Conservation (phyloP, 1,284 basidiomycete species). For the Athelia sp. region DNA sequence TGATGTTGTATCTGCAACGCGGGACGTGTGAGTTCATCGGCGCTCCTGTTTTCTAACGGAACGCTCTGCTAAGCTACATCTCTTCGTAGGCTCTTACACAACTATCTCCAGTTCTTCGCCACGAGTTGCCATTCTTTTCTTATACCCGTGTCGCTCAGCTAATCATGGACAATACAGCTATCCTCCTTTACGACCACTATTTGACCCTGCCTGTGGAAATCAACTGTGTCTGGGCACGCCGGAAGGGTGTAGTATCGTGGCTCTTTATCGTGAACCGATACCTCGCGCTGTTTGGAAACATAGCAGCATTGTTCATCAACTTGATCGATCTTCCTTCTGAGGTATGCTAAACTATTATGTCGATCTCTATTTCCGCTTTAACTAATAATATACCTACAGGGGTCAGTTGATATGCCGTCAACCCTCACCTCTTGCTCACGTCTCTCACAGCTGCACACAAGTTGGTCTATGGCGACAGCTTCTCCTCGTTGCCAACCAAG, state of each 20-base stretch:
- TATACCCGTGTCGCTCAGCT: background rate
- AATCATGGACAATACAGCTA: background rate
- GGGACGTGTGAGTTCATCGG: too few relatives aligned
- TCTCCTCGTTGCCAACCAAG: constrained; percentile 33
- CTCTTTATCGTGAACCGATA: constrained; percentile 3
- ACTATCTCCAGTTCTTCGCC: constrained; percentile 1
- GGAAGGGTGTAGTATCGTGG: background rate
- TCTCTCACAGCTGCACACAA: constrained; percentile 19
- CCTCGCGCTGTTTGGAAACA: constrained; percentile 3
- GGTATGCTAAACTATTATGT: background rate
- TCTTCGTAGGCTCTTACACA: background rate
- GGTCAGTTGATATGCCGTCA: background rate
- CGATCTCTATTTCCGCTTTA: background rate
- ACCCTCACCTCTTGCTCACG: constrained; percentile 5
- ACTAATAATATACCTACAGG: background rate
- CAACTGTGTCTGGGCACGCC: background rate
- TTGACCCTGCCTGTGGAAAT: background rate
- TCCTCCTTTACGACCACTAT: constrained; percentile 3
- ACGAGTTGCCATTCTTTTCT: background rate
- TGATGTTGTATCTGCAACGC: too few relatives aligned
- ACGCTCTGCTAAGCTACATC: background rate
- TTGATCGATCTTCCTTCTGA: background rate
- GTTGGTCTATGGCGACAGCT: constrained; percentile 31
- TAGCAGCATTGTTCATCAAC: background rate
- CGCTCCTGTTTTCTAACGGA: too few relatives aligned